Percentiles rank a stretch among this genome's conserved stretches.
These are phyloP conservation scores for Phalaenopsis hybrid DNA, from an alignment of 116 monocot genomes.

Conservation along the genomic window DNA sequence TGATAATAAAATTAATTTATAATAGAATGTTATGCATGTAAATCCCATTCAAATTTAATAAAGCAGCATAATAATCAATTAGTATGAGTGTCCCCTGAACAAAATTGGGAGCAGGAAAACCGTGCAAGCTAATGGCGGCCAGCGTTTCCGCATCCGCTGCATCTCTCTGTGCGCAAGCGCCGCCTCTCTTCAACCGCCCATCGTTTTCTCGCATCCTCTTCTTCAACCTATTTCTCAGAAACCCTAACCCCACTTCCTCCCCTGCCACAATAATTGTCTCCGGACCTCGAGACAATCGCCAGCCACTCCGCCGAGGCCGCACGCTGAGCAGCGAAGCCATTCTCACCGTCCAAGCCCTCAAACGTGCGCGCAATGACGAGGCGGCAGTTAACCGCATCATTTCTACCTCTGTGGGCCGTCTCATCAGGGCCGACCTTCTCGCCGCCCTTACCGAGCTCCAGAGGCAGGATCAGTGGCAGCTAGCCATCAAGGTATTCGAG, in stretches of 20 bases:
- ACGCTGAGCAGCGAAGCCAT: slow-evolving; percentile 87
- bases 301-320: slow-evolving; percentile 65
- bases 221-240: neutral
- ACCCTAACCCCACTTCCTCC: neutral
- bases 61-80: too few species aligned
- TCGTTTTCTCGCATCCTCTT: neutral
- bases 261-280: slow-evolving; percentile 10
- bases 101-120: neutral
- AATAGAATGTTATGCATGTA: too few species aligned
- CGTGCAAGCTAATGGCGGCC: neutral
- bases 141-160: neutral
- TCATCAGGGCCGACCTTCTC: slow-evolving; percentile 38
- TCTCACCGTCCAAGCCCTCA: slow-evolving; percentile 80
- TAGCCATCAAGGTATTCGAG: slow-evolving; percentile 58
- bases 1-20: too few species aligned
- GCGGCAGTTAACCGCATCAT: slow-evolving; percentile 21
- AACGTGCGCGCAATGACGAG: slow-evolving; percentile 38
- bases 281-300: slow-evolving; percentile 80
- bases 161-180: neutral
- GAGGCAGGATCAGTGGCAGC: slow-evolving; percentile 27
- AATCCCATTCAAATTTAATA: too few species aligned
- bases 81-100: neutral
- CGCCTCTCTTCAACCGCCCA: slow-evolving; percentile 4
- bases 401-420: slow-evolving; percentile 22
- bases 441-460: slow-evolving; percentile 27